Evolutionary conservation across 1,284 basidiomycete genomes (phyloP).

Genomic region (Malassezia nana): DNA sequence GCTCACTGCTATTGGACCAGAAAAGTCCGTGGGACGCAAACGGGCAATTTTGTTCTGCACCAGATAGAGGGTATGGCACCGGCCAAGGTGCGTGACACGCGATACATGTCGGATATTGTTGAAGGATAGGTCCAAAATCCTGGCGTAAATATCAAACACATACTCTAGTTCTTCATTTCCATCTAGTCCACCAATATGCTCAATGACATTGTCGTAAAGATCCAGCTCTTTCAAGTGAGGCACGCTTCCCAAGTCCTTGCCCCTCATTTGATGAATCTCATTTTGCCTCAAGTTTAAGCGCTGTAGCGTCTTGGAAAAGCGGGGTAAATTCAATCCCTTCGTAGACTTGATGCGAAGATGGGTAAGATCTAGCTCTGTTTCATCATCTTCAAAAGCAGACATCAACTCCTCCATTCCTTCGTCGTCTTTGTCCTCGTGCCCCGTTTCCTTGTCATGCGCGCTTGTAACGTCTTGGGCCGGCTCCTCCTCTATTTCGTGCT

Average conservation of each 20-base stretch:
- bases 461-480: neutral
- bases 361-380: slow-evolving; percentile 62
- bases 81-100: slow-evolving; percentile 53
- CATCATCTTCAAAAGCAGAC: slow-evolving; percentile 24
- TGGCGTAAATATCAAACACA: slow-evolving; percentile 43
- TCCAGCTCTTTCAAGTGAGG: slow-evolving; percentile 74
- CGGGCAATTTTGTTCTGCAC: slow-evolving; percentile 89
- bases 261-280: slow-evolving; percentile 62
- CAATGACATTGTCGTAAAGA: slow-evolving; percentile 84
- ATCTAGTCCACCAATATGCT: slow-evolving; percentile 33
- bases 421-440: slow-evolving; percentile 25
- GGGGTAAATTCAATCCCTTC: slow-evolving; percentile 55
- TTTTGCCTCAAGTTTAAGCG: slow-evolving; percentile 84
- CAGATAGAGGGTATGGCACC: slow-evolving; percentile 72
- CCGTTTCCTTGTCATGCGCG: slow-evolving; percentile 15
- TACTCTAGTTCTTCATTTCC: slow-evolving; percentile 60
- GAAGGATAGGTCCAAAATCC: slow-evolving; percentile 79
- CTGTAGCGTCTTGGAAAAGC: slow-evolving; percentile 63
- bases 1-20: slow-evolving; percentile 56
- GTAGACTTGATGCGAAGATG: slow-evolving; percentile 65
- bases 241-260: slow-evolving; percentile 51
- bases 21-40: slow-evolving; percentile 57
- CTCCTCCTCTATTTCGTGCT: slow-evolving; percentile 15
- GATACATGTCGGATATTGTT: slow-evolving; percentile 61
- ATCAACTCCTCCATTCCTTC: slow-evolving; percentile 24